These are phyloP conservation scores for Lolium perenne DNA, from an alignment of 176 grass and related monocot species.

Conservation along the genomic window DNA sequence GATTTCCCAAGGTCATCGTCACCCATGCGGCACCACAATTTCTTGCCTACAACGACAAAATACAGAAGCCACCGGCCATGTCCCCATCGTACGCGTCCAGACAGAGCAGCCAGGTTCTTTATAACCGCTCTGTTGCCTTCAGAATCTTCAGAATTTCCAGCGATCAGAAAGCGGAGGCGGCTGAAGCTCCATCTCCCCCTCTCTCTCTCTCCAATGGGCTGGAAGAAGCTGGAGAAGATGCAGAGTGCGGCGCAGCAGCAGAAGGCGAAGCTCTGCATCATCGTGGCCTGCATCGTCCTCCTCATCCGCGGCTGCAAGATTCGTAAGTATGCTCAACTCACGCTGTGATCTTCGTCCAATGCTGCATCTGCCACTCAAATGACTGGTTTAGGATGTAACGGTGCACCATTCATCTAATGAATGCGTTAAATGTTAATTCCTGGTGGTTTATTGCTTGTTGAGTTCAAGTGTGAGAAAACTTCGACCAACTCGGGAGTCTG, in stretches of 20 bases:
- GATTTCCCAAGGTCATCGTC: background rate
- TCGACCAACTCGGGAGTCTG: background rate
- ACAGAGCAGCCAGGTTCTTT: background rate
- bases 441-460: no score
- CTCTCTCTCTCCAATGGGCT: background rate
- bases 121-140: background rate
- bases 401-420: background rate
- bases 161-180: background rate
- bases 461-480: background rate
- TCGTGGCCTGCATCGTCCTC: conserved; percentile 48
- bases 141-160: background rate
- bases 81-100: background rate
- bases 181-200: background rate
- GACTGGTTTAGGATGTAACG: background rate
- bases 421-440: no score
- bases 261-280: conserved; percentile 48
- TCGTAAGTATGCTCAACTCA: conserved; percentile 29
- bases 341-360: no score
- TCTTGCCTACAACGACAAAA: background rate
- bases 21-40: background rate
- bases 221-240: conserved; percentile 40
- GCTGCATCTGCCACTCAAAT: background rate
- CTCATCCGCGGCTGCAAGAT: conserved; percentile 37
- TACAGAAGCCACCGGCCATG: background rate
- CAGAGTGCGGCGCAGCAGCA: conserved; percentile 44